Evolutionary conservation across 345 rosid species (phyloP).

Genomic region (Pistacia atlantica): DNA sequence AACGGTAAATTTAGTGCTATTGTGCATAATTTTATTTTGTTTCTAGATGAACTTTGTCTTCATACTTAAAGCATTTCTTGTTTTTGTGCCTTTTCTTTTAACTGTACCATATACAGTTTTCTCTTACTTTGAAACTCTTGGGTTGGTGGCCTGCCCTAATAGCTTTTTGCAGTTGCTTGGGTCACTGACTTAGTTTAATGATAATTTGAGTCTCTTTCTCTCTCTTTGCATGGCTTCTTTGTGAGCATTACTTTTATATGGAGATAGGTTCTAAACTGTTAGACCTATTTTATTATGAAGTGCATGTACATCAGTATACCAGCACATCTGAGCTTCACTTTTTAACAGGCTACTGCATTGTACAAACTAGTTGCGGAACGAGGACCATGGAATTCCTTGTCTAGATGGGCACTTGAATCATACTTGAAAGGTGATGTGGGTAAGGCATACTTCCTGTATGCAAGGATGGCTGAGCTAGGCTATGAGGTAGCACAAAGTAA

Average conservation of each 20-base stretch:
- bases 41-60: background rate
- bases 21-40: conserved; percentile 11
- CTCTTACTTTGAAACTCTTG: background rate
- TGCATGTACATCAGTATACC: background rate
- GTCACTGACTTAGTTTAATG: too few species aligned
- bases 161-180: too few species aligned
- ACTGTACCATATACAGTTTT: background rate
- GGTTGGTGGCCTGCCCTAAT: background rate
- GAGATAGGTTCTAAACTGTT: background rate
- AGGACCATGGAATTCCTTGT: conserved; percentile 98
- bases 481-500: conserved; percentile 98
- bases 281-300: conserved; percentile 10
- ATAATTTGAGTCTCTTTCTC: background rate
- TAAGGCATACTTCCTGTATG: conserved; percentile 80
- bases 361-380: conserved; percentile 97
- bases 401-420: conserved; percentile 98
- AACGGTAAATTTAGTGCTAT: conserved; percentile 51
- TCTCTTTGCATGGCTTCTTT: background rate
- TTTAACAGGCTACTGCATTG: conserved; percentile 79
- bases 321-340: conserved; percentile 6
- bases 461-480: conserved; percentile 97
- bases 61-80: background rate
- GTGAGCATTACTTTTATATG: conserved; percentile 1
- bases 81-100: background rate
- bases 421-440: conserved; percentile 94